Percentiles rank a stretch among this genome's conserved stretches.
These are phyloP conservation scores for Globisporangium heterothallicum DNA, from an alignment of 352 stramenopile genomes.

Conservation along the genomic window DNA sequence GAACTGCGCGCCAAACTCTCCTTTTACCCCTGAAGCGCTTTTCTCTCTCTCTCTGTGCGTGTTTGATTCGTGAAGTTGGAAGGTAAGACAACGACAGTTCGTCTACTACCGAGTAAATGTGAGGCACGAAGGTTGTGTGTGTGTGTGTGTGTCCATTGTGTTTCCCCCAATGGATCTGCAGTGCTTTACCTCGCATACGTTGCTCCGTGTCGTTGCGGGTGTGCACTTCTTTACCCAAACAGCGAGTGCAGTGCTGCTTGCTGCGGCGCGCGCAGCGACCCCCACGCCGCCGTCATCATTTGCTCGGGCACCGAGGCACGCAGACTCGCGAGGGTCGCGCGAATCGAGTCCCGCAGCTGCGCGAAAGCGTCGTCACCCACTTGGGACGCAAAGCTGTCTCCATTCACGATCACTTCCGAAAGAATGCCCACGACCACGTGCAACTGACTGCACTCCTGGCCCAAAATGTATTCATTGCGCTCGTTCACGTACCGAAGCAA, in stretches of 20 bases:
- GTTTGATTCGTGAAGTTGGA: too few relatives aligned
- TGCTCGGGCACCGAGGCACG: slow-evolving; percentile 44
- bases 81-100: too few relatives aligned
- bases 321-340: slow-evolving; percentile 39
- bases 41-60: too few relatives aligned
- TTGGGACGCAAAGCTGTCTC: slow-evolving; percentile 32
- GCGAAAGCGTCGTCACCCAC: slow-evolving; percentile 42
- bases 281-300: slow-evolving; percentile 58
- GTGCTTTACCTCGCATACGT: too few relatives aligned
- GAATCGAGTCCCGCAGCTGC: slow-evolving; percentile 35
- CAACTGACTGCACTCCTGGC: slow-evolving; percentile 40
- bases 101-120: too few relatives aligned
- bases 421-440: slow-evolving; percentile 55
- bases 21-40: too few relatives aligned
- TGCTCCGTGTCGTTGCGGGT: background rate
- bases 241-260: slow-evolving; percentile 61
- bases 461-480: slow-evolving; percentile 56
- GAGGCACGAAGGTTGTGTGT: too few relatives aligned
- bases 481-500: slow-evolving; percentile 59
- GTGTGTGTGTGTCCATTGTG: background rate
- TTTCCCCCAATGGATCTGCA: too few relatives aligned
- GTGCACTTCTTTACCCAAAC: slow-evolving; percentile 31
- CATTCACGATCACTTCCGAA: slow-evolving; percentile 37
- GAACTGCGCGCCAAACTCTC: too few relatives aligned
- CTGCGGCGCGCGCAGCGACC: slow-evolving; percentile 36